These are phyloP conservation scores for Pichia sp. DNA, from an alignment of 1,139 yeast species.

Conservation along the genomic window DNA sequence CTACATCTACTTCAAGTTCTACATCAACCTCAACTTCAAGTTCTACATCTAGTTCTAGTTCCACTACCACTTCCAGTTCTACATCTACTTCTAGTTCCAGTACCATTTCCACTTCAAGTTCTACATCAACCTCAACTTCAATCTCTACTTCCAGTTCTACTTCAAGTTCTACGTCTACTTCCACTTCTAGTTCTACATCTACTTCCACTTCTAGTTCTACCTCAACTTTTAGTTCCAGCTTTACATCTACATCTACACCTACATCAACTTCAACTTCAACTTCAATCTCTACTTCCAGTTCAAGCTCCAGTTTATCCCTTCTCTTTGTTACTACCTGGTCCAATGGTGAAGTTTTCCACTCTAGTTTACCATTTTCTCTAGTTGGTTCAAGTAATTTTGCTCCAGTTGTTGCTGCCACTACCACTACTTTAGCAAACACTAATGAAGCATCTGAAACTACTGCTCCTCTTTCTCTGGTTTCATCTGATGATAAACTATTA, in stretches of 20 bases:
- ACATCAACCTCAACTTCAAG: neutral
- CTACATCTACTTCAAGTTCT: constrained; percentile 4
- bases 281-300: no score
- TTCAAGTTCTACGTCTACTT: neutral
- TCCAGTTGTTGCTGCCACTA: constrained; percentile 21
- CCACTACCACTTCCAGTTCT: neutral
- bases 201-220: neutral
- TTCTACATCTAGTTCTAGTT: neutral
- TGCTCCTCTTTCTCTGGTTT: constrained; percentile 14
- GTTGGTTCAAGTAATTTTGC: constrained; percentile 15
- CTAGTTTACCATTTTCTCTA: constrained; percentile 31
- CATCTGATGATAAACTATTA: constrained; percentile 16
- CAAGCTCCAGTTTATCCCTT: neutral
- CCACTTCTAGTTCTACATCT: neutral
- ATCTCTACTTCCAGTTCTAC: neutral
- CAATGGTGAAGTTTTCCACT: constrained; percentile 18
- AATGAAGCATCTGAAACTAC: constrained; percentile 12
- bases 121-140: neutral
- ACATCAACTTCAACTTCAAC: neutral
- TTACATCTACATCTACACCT: constrained; percentile 3
- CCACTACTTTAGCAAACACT: constrained; percentile 15
- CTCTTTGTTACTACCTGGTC: constrained; percentile 13
- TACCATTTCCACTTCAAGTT: neutral
- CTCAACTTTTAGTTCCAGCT: neutral
- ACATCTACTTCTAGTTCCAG: neutral